Evolutionary conservation across 352 stramenopile genomes (phyloP).

Genomic region (Pilasporangium apinafurcum): DNA sequence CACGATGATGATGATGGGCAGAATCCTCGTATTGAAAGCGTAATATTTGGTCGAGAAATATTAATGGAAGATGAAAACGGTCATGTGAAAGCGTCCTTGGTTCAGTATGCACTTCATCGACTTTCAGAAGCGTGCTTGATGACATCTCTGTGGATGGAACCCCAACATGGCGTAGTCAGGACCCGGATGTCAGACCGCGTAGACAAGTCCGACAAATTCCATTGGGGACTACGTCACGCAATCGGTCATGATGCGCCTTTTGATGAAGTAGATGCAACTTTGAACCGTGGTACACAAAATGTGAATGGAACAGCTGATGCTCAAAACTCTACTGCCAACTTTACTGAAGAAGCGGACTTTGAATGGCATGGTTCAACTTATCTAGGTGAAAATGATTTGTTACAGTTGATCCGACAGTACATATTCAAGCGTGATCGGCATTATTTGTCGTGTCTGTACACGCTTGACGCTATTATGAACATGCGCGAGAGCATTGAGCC

Average conservation of each 20-base stretch:
- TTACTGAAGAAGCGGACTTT: constrained; percentile 27
- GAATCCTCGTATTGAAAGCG: constrained; percentile 40
- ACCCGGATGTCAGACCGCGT: constrained; percentile 32
- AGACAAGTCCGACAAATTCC: constrained; percentile 50
- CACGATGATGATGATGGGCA: constrained; percentile 50
- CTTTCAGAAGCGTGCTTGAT: constrained; percentile 73
- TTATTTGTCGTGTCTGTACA: constrained; percentile 74
- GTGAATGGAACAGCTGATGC: not conserved
- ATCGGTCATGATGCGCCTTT: constrained; percentile 62
- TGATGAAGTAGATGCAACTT: constrained; percentile 17
- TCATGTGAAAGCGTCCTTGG: constrained; percentile 58
- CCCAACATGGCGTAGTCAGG: constrained; percentile 69
- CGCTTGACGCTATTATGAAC: constrained; percentile 70
- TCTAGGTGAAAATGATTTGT: constrained; percentile 60
- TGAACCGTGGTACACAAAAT: too few relatives aligned
- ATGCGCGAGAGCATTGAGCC: constrained; percentile 42
- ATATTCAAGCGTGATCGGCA: constrained; percentile 77
- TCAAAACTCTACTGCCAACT: constrained; percentile 2
- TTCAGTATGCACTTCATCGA: constrained; percentile 75
- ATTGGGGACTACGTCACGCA: constrained; percentile 60
- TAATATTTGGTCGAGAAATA: constrained; percentile 81
- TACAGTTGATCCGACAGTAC: constrained; percentile 66
- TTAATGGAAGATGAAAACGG: constrained; percentile 79
- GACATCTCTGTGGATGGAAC: constrained; percentile 88
- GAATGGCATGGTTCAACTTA: constrained; percentile 34